A percentile compares a stretch with the other conserved stretches of the same genome.
Conservation (phyloP, 2,329 filamentous ascomycete genomes). For the Clonostachys chloroleuca region DNA sequence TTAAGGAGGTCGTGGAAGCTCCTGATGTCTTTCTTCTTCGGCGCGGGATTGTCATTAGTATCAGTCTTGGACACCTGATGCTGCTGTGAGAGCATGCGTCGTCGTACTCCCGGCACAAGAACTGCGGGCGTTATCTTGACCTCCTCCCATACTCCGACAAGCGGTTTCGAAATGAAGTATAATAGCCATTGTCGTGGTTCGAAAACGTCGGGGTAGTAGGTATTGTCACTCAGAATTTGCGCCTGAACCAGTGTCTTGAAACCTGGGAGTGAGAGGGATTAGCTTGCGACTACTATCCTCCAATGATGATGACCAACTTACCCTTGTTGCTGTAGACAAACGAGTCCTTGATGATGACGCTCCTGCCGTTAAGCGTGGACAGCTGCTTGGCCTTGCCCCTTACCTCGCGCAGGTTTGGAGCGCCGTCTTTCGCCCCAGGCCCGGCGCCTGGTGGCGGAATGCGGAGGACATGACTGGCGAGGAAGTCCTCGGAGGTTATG, state of each 20-base stretch:
- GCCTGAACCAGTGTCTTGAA: constrained; percentile 92
- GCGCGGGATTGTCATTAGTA: constrained; percentile 30
- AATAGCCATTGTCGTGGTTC: constrained; percentile 93
- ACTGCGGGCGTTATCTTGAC: constrained; percentile 65
- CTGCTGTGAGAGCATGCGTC: constrained; percentile 27
- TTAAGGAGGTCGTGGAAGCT: constrained; percentile 86
- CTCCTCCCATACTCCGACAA: constrained; percentile 80
- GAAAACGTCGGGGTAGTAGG: constrained; percentile 86
- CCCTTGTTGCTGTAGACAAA: constrained; percentile 96
- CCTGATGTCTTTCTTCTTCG: constrained; percentile 81
- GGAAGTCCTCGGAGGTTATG: constrained; percentile 86
- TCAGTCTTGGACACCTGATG: constrained; percentile 28
- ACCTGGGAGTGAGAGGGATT: constrained; percentile 42
- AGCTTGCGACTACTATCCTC: neutral
- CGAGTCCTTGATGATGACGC: constrained; percentile 89
- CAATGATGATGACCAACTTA: constrained; percentile 25
- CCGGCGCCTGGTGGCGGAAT: constrained; percentile 55
- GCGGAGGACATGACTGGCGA: constrained; percentile 93
- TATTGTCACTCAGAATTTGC: constrained; percentile 74
- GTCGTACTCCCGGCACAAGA: constrained; percentile 39
- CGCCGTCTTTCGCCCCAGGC: constrained; percentile 50
- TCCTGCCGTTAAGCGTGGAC: constrained; percentile 86
- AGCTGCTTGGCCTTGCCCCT: constrained; percentile 93
- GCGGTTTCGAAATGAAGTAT: constrained; percentile 88
- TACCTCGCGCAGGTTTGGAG: constrained; percentile 71